phyloP scores from a whole-genome alignment of 495 filamentous ascomycete species.

The Tuber umbilicatum region DNA sequence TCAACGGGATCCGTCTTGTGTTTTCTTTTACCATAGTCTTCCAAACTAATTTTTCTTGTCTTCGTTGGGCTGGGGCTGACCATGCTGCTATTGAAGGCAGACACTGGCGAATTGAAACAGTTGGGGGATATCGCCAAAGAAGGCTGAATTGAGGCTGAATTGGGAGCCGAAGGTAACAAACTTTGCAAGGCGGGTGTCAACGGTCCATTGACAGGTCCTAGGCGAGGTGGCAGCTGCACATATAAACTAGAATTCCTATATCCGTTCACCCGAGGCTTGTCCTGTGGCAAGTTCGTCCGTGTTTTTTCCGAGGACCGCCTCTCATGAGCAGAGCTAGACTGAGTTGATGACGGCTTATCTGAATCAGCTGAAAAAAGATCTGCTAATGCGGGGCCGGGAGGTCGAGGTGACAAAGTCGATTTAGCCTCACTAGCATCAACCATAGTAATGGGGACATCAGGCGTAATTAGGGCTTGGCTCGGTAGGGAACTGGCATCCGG shows the following conservation, averaged over 20 bases:
- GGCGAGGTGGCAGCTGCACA: constrained; percentile 25
- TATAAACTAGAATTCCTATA: constrained; percentile 30
- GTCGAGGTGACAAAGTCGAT: neutral
- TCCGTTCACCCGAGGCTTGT: constrained; percentile 28
- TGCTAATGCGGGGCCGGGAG: constrained; percentile 24
- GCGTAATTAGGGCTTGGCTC: constrained; percentile 16
- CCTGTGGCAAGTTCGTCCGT: constrained; percentile 11
- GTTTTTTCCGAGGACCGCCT: constrained; percentile 14
- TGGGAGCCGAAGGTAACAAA: constrained; percentile 46
- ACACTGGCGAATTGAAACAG: constrained; percentile 44
- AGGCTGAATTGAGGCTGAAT: constrained; percentile 49
- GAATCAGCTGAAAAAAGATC: constrained; percentile 37
- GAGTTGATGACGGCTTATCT: constrained; percentile 18
- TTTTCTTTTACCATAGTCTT: constrained; percentile 52
- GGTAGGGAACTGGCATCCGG: constrained; percentile 14
- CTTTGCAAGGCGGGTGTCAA: constrained; percentile 17
- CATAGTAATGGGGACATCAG: constrained; percentile 7
- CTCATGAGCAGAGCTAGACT: constrained; percentile 16
- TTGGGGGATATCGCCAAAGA: constrained; percentile 47
- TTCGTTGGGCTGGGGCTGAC: constrained; percentile 56
- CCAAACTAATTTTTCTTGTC: constrained; percentile 66
- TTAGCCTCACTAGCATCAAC: constrained; percentile 16
- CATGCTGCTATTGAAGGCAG: constrained; percentile 46
- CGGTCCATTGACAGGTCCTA: neutral
- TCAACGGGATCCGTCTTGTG: constrained; percentile 26